These are phyloP conservation scores for Naganishia friedmannii DNA, from an alignment of 768 basidiomycete genomes.

Conservation along the genomic window DNA sequence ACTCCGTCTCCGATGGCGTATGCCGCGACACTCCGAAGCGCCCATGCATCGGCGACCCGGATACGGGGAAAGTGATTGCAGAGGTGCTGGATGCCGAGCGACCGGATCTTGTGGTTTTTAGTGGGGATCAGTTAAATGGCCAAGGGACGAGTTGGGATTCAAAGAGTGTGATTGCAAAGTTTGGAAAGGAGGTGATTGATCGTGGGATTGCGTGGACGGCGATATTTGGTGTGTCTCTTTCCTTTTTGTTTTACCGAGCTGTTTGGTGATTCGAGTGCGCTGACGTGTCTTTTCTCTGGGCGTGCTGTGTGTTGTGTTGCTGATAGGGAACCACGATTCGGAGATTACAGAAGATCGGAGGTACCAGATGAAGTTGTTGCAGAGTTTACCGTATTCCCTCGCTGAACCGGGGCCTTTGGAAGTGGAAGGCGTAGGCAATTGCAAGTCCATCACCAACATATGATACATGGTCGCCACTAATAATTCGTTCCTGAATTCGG, in stretches of 20 bases:
- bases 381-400: conserved; percentile 78
- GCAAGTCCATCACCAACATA: conserved; percentile 31
- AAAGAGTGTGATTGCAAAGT: conserved; percentile 82
- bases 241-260: too few species aligned
- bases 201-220: conserved; percentile 82
- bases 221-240: conserved; percentile 61
- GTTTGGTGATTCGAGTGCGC: neutral
- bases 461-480: too few species aligned
- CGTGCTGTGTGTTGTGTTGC: too few species aligned
- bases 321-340: conserved; percentile 74
- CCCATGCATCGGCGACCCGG: conserved; percentile 68
- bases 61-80: conserved; percentile 71
- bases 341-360: conserved; percentile 55
- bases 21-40: conserved; percentile 68
- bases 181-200: conserved; percentile 70
- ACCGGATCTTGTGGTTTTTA: conserved; percentile 87
- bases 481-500: too few species aligned
- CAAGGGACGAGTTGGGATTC: conserved; percentile 87
- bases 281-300: neutral
- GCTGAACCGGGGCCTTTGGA: conserved; percentile 75
- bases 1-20: conserved; percentile 70
- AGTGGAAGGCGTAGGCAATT: conserved; percentile 88
- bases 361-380: conserved; percentile 66
- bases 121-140: conserved; percentile 82
- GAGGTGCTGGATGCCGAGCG: conserved; percentile 72